Conservation (phyloP, 495 filamentous ascomycete species). For the Aspergillus nidulans region DNA sequence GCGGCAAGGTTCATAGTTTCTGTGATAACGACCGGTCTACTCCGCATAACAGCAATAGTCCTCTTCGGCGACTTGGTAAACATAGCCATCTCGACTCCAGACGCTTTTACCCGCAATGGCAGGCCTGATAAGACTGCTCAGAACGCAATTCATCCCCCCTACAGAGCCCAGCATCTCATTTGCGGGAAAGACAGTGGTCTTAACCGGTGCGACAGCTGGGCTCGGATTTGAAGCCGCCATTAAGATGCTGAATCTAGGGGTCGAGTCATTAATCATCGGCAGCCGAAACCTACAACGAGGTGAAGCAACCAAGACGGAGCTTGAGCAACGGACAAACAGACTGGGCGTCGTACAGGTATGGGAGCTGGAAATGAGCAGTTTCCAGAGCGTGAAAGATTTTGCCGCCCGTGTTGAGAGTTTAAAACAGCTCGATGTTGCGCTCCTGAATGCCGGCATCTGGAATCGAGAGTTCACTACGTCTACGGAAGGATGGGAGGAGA, state of each 20-base stretch:
- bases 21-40: background rate
- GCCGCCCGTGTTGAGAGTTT: constrained; percentile 38
- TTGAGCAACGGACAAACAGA: constrained; percentile 42
- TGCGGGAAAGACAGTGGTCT: constrained; percentile 47
- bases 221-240: constrained; percentile 46
- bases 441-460: constrained; percentile 45
- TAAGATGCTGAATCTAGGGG: constrained; percentile 42
- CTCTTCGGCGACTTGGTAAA: background rate
- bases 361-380: constrained; percentile 52
- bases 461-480: constrained; percentile 32
- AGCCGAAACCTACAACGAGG: constrained; percentile 42
- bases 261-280: constrained; percentile 39
- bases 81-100: background rate
- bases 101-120: constrained; percentile 25
- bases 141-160: constrained; percentile 35
- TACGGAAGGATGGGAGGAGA: constrained; percentile 50
- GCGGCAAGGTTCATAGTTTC: background rate
- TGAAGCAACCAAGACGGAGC: constrained; percentile 37
- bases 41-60: background rate
- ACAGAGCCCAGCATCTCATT: constrained; percentile 36
- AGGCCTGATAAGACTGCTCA: constrained; percentile 34
- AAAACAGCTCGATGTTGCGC: constrained; percentile 34
- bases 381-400: constrained; percentile 46
- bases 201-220: constrained; percentile 54
- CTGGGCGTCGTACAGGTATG: constrained; percentile 44